Evolutionary conservation across 2,329 filamentous ascomycete genomes (phyloP).

Genomic region (Cladophialophora immunda): DNA sequence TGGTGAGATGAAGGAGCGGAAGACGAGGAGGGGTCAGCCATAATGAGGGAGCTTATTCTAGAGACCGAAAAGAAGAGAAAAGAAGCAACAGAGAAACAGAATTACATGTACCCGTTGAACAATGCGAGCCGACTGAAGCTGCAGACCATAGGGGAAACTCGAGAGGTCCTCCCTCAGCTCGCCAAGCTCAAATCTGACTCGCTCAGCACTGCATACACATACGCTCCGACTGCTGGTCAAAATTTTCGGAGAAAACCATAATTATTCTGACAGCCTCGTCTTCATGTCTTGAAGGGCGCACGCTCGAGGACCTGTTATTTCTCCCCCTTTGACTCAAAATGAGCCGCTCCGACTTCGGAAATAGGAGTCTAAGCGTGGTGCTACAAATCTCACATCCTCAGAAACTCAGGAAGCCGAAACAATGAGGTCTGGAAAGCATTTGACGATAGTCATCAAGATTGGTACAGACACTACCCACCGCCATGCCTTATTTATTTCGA

Average conservation of each 20-base stretch:
- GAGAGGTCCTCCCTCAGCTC: background rate
- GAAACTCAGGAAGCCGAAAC: constrained; percentile 41
- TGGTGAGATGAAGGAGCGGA: constrained; percentile 17
- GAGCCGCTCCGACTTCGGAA: constrained; percentile 12
- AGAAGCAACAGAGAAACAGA: background rate
- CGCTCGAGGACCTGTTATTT: background rate
- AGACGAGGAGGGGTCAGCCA: constrained; percentile 23
- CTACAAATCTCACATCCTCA: constrained; percentile 12
- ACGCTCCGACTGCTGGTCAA: background rate
- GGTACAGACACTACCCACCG: constrained; percentile 61
- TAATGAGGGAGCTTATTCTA: constrained; percentile 25
- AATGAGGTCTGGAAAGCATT: constrained; percentile 72
- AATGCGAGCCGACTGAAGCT: background rate
- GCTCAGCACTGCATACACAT: background rate
- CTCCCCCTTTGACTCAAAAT: constrained; percentile 23
- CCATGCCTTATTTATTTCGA: constrained; percentile 22
- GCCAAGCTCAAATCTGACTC: constrained; percentile 18
- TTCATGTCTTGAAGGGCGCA: constrained; percentile 17
- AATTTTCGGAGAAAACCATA: background rate
- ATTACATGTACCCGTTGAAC: background rate
- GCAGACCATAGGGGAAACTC: constrained; percentile 9
- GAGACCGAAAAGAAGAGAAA: background rate
- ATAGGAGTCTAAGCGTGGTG: constrained; percentile 16
- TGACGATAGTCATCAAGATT: constrained; percentile 86
- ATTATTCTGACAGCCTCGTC: background rate